phyloP scores from a whole-genome alignment of 1,284 basidiomycete species.

The Pascua sp. region DNA sequence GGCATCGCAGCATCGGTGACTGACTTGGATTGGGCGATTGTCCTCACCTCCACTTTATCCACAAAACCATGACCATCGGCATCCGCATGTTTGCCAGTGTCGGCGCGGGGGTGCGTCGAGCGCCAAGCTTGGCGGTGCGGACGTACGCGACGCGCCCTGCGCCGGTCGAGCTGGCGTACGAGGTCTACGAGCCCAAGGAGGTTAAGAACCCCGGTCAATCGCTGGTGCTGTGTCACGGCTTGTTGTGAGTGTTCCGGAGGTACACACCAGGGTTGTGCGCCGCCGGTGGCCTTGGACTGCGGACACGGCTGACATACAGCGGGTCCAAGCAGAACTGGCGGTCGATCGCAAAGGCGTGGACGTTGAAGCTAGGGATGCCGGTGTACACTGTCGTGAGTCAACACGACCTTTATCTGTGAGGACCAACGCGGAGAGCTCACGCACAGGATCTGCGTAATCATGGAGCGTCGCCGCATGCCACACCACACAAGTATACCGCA shows the following conservation, averaged over 20 bases:
- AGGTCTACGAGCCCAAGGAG: constrained; percentile 28
- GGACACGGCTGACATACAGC: constrained; percentile 18
- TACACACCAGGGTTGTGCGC: background rate
- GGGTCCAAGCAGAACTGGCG: constrained; percentile 61
- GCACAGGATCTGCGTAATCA: constrained; percentile 57
- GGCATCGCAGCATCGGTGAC: too few species aligned
- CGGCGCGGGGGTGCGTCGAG: too few species aligned
- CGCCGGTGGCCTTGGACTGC: background rate
- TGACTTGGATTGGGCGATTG: too few species aligned
- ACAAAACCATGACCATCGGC: too few species aligned
- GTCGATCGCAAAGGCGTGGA: constrained; percentile 53
- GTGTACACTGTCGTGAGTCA: constrained; percentile 54
- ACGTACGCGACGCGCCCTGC: constrained; percentile 1
- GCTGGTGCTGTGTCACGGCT: constrained; percentile 53
- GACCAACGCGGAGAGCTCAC: background rate
- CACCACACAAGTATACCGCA: constrained; percentile 51
- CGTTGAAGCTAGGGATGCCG: constrained; percentile 50
- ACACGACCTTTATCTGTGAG: background rate
- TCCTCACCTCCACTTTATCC: too few species aligned
- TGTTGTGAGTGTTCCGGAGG: constrained; percentile 43
- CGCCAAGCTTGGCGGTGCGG: background rate
- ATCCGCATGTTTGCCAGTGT: too few species aligned
- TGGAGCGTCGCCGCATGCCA: constrained; percentile 54
- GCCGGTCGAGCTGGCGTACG: constrained; percentile 42
- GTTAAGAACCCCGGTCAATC: constrained; percentile 32